Conservation (phyloP, 2,329 filamentous ascomycete species). For the Trichophyton mentagrophytes region DNA sequence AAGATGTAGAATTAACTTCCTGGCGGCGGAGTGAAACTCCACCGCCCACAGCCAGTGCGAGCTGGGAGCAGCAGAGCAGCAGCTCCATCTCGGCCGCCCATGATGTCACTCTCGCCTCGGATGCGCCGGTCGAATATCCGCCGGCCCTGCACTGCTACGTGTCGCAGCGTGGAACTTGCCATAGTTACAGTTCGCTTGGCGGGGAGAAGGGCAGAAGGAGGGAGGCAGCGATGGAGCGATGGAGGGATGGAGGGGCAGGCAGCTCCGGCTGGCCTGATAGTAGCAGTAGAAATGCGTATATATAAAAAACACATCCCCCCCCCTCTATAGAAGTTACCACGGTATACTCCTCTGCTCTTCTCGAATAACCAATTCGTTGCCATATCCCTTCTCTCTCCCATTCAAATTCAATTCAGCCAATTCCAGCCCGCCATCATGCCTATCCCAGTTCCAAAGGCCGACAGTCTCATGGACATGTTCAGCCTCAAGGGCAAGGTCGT, state of each 20-base stretch:
- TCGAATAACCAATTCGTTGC: neutral
- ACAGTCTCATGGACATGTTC: slow-evolving; percentile 21
- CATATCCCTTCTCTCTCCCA: neutral
- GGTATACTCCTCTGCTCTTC: neutral
- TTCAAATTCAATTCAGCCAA: neutral
- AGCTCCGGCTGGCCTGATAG: neutral
- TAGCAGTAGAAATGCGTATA: neutral
- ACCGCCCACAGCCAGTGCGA: neutral
- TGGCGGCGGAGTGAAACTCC: neutral
- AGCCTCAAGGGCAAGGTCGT: slow-evolving; percentile 34
- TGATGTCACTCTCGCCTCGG: neutral
- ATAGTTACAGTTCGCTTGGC: neutral
- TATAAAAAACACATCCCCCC: neutral
- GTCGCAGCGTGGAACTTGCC: neutral
- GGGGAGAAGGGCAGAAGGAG: neutral
- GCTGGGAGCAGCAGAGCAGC: neutral
- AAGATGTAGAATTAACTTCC: neutral
- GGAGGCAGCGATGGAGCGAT: neutral
- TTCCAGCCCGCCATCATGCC: slow-evolving; percentile 14
- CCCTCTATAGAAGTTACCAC: neutral
- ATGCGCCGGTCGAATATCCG: neutral
- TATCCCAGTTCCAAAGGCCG: slow-evolving; percentile 13
- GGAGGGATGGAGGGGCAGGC: neutral
- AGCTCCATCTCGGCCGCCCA: neutral
- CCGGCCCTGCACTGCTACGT: neutral